Evolutionary conservation across 2,329 filamentous ascomycete species (phyloP), one percentile per base, ranked within the genome.

Genomic region (Phyllosticta capitalensis): DNA sequence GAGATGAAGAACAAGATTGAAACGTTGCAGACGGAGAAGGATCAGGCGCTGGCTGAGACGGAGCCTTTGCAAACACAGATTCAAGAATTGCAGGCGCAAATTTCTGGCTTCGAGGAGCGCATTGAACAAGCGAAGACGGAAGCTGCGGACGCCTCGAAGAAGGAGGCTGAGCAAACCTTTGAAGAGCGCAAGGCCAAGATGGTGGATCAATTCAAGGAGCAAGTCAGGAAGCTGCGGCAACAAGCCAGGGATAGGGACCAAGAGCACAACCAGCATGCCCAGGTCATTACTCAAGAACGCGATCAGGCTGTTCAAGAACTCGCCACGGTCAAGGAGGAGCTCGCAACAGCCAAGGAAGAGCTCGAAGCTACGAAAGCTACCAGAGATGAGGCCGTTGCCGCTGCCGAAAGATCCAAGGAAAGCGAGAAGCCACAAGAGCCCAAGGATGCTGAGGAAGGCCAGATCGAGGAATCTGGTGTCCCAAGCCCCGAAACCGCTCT

Each of bases 1-100:
- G 86, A 88, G 61, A 81, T 99, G 61, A 96, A 94, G 76, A 84
- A 88, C 68, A 86, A 86, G 61, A 83, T 96, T 57, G 76, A 83
- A 17, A 69, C 70, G 22, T 65, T 78, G 52, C 68, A 81, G 58
- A 71, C 72, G 4, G 85, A 90, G 65, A 77, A 75, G 54, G 76
- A 78, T 60, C 64, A 69, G 63, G 76, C 89, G 10, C 75, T 82
- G 55, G 72, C 77, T 1, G 78, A 79, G 66, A 79, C 75, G 64
- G 75, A 75, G 59, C 67, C 72, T 17, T 68, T 84, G n/a, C 75
- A 82, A 63, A 73, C 78, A 38, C 75, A 83, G 63, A 67, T 78
- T 28, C 74, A 77, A 49, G 69, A 69, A 6, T 72, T 81, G 58
- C 76, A 79, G 2, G 77, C 77, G 49, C 76, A 57, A 79, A 60